These are phyloP conservation scores for Edaphochlamys debaryana DNA, from an alignment of 139 green algal genomes.

Conservation along the genomic window DNA sequence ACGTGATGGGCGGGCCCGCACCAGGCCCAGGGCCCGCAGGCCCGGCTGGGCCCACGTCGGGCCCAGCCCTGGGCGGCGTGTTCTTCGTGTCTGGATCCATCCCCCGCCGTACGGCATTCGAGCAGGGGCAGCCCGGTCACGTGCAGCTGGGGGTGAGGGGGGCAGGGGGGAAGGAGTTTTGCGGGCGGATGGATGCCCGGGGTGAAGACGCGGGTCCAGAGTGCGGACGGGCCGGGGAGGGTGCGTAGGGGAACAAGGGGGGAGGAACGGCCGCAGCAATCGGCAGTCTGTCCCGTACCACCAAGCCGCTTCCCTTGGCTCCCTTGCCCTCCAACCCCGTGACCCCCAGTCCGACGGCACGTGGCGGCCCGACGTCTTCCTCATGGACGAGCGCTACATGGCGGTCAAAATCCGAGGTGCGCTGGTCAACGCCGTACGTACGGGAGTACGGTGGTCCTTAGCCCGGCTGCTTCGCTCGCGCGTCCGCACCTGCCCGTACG, in stretches of 20 bases:
- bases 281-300: too few species aligned
- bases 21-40: too few species aligned
- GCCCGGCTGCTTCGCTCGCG: too few species aligned
- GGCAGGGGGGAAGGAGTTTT: too few species aligned
- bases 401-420: slow-evolving; percentile 46
- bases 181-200: too few species aligned
- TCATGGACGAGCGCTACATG: slow-evolving; percentile 61
- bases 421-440: too few species aligned
- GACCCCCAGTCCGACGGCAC: slow-evolving; percentile 25
- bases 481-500: too few species aligned
- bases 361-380: slow-evolving; percentile 45
- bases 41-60: too few species aligned
- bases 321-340: not conserved
- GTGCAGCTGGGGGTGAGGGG: slow-evolving; percentile 8
- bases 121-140: slow-evolving; percentile 34
- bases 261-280: too few species aligned
- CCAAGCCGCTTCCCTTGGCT: too few species aligned
- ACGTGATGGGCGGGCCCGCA: slow-evolving; percentile 47
- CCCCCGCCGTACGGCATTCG: slow-evolving; percentile 39
- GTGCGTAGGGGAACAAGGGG: not conserved
- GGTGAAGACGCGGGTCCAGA: not conserved
- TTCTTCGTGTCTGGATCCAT: slow-evolving; percentile 54
- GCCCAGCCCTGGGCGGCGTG: slow-evolving; percentile 1
- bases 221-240: not conserved
- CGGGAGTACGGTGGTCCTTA: too few species aligned